Conservation (phyloP, 192 early-diverging fungal genomes). For the Coemansia sp. region DNA sequence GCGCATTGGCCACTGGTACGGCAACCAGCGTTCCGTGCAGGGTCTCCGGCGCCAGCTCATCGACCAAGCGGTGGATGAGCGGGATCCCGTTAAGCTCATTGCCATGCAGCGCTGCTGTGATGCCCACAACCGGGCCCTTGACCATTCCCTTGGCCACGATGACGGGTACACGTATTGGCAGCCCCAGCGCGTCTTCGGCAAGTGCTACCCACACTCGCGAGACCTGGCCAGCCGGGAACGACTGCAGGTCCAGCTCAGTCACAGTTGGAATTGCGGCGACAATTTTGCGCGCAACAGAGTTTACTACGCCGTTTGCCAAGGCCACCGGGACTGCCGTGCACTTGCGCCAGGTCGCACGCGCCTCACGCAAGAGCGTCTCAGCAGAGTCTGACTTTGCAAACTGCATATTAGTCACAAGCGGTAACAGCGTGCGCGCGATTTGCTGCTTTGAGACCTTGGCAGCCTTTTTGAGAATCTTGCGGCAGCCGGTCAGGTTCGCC, state of each 20-base stretch:
- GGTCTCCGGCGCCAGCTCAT: conserved; percentile 66
- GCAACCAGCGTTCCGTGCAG: conserved; percentile 84
- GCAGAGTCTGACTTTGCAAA: conserved; percentile 59
- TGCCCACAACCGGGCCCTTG: conserved; percentile 56
- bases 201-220: conserved; percentile 62
- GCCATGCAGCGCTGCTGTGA: conserved; percentile 86
- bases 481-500: conserved; percentile 58
- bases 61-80: conserved; percentile 79
- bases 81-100: conserved; percentile 93
- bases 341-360: conserved; percentile 46
- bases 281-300: conserved; percentile 1
- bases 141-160: conserved; percentile 71
- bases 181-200: conserved; percentile 59
- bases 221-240: conserved; percentile 55
- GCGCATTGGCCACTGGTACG: conserved; percentile 82
- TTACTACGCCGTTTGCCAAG: no score
- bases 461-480: conserved; percentile 65
- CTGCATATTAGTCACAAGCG: conserved; percentile 41
- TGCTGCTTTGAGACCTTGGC: conserved; percentile 44
- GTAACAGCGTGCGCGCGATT: conserved; percentile 53
- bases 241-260: conserved; percentile 52
- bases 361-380: conserved; percentile 52
- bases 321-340: conserved; percentile 14
- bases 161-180: conserved; percentile 64
- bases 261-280: conserved; percentile 32